Evolutionary conservation across 495 filamentous ascomycete genomes (phyloP), one percentile per base, ranked within the genome.

Genomic region (Hypoxylon lienhwacheense): DNA sequence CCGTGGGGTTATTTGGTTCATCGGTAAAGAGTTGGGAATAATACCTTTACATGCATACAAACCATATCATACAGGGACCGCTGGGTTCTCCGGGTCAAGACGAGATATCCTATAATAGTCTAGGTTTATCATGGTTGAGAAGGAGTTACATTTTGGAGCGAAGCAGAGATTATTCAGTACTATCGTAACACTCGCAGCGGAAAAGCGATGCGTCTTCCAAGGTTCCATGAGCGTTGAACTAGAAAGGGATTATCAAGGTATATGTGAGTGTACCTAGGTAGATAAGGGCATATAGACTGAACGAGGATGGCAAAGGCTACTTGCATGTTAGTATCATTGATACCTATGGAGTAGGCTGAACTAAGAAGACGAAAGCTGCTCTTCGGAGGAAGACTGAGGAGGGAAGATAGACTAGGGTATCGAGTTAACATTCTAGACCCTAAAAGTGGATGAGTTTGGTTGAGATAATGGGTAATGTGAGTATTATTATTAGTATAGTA

Each of bases 71-170:
- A 42, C 20, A 47, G 42, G 47, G 43, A 40, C 20, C 20, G 8
- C 17, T 22, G 12, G 26, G 26, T 25, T 28, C 33, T 29, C 21
- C 55, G 15, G 34, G 45, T 22, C 44, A 10, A 53, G 33, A 32
- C 31, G 25, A 54, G 45, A n/a, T 16, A 20, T 5, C 25, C 19
- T 48, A 29, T 42, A 57, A 46, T 17, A 45, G 44, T 21, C 24
- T 20, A 37, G 40, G 17, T 50, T 36, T 16, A 50, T 32, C 40
- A 43, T 39, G 33, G n/a, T 49, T 39, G 10, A 5, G 48, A 36
- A 15, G 8, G 22, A 45, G 49, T 54, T 49, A 46, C 56, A 60
- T 53, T 53, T 49, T 60, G 49, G 49, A 36, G 56, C 14, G 16
- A 47, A 31, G 10, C 36, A 17, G 37, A 11, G 25, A 26, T 28